Conservation (phyloP, 345 rosid genomes). For the Pistacia integerrima region DNA sequence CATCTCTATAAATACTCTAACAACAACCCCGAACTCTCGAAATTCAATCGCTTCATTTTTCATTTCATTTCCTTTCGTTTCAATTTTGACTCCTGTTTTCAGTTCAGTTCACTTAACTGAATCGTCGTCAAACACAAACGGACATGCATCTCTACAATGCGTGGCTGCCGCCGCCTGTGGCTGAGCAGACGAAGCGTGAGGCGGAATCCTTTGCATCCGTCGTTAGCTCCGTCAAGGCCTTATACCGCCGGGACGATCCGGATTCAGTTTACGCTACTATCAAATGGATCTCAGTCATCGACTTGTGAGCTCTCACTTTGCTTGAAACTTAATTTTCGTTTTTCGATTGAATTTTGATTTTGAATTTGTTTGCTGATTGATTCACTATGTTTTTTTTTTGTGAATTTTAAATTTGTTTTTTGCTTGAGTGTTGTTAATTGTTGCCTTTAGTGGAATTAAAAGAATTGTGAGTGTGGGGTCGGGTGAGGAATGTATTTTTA, state of each 20-base stretch:
- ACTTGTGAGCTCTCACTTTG: conserved; percentile 55
- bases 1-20: conserved; percentile 18
- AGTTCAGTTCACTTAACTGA: not conserved
- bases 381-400: not conserved
- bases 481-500: not conserved
- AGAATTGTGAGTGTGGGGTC: not conserved
- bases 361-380: not conserved
- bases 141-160: conserved; percentile 94
- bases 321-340: not conserved
- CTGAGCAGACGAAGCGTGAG: conserved; percentile 79
- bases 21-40: not conserved
- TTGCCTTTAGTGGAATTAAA: conserved; percentile 2
- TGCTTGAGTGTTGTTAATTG: not conserved
- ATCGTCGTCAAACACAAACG: not conserved
- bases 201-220: conserved; percentile 74
- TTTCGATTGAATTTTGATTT: not conserved
- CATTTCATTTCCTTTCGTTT: not conserved
- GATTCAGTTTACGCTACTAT: conserved; percentile 90
- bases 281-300: conserved; percentile 90
- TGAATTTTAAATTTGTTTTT: not conserved
- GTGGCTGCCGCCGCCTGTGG: conserved; percentile 96
- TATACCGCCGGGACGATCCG: conserved; percentile 75
- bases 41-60: not conserved
- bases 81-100: not conserved
- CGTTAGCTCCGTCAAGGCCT: conserved; percentile 60